Evolutionary conservation across 2,329 filamentous ascomycete species (phyloP), one percentile per base, ranked within the genome.

Genomic region (Scolecobasidium constrictum): DNA sequence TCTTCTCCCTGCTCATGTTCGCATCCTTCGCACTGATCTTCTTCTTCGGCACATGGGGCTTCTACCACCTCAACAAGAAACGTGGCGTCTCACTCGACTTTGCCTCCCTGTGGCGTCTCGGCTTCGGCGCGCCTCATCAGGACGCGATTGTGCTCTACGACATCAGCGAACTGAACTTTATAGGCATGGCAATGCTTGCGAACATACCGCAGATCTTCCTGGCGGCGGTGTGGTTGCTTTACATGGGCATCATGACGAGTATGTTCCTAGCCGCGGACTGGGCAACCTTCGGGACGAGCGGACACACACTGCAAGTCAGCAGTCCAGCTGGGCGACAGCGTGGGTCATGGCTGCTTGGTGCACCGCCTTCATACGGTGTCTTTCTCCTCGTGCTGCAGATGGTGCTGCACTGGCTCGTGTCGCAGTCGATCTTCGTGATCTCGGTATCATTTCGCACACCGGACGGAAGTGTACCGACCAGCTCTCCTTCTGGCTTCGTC

Each of bases 241-340:
- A 39, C 37, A 21, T 21, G 18, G 37, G 37, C 15, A 20, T 39
- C 37, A 20, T 39, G 7, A 39, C 13, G 6, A 13, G 11, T 18
- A 39, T 39, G 37, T 20, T 26, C 37, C 13, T 39, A 6, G 37
- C 37, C 9, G 12, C 17, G 11, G 37, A 39, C 37, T 39, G 17
- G 17, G 11, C 37, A 9, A 20, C 6, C 9, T 39, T 23, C 19
- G 19, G 11, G 11, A 23, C 18, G 11, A 20, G 18, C 9, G n/a
- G 6, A 11, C 37, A 39, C 7, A 7, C 17, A 7, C 37, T 39
- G 11, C 21, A 23, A 18, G 37, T 39, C 37, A 39, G 37, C 18
- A 39, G 18, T 13, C 11, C 37, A 7, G 19, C 11, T 11, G 37
- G 37, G 6, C 9, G 21, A 39, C 37, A 39, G 16, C 37, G 37